Percentiles rank a stretch among this genome's conserved stretches.
Conservation (phyloP, 2,329 filamentous ascomycete species). For the Aspergillus fumigatiaffinis region DNA sequence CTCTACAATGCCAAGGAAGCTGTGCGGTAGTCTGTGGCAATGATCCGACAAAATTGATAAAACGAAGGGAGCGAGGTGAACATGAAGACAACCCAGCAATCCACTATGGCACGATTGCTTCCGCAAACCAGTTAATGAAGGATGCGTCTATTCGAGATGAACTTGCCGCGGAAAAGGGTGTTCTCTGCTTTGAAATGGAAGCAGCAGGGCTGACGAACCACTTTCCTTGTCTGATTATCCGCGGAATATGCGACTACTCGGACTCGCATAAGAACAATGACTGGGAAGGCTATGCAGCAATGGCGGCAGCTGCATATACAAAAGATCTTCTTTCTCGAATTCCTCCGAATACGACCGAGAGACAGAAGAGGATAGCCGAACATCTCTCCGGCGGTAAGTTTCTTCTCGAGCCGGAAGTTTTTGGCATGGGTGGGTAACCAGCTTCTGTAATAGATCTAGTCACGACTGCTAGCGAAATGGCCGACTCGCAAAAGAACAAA, state of each 20-base stretch:
- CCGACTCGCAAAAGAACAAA: too few species aligned
- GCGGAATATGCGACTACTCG: too few species aligned
- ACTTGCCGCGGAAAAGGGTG: constrained; percentile 2
- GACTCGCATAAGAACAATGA: too few species aligned
- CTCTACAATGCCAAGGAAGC: background rate
- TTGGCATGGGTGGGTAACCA: background rate
- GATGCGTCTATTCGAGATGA: constrained; percentile 13
- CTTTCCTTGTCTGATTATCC: too few species aligned
- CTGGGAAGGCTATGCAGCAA: constrained; percentile 3
- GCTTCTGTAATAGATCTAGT: too few species aligned
- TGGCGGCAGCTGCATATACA: constrained; percentile 13
- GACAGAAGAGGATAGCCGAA: too few species aligned
- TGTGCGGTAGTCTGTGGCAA: constrained; percentile 1
- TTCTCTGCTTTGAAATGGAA: constrained; percentile 12
- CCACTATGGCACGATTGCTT: constrained; percentile 22
- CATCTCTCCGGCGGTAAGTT: too few species aligned
- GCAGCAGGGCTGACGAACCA: too few species aligned
- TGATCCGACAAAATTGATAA: background rate
- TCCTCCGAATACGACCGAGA: too few species aligned
- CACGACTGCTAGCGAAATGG: too few species aligned
- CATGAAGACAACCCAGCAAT: constrained; percentile 6
- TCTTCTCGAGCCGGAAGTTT: too few species aligned
- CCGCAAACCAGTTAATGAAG: constrained; percentile 17
- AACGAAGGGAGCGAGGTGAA: background rate
- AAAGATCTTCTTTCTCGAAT: constrained; percentile 1